Conservation (phyloP, 306 rosid genomes). For the Bauhinia variegata region DNA sequence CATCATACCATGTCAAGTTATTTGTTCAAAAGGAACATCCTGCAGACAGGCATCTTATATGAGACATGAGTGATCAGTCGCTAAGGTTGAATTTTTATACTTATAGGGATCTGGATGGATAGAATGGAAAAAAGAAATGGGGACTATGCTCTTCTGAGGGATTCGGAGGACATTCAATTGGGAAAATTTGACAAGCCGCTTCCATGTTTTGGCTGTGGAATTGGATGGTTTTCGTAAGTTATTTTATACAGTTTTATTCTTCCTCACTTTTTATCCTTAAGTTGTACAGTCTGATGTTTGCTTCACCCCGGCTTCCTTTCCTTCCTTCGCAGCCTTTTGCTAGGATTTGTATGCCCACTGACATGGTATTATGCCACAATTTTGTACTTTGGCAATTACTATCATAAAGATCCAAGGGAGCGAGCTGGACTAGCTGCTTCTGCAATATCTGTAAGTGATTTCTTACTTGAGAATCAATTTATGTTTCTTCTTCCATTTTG, state of each 20-base stretch:
- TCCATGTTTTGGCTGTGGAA: slow-evolving; percentile 64
- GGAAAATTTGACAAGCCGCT: slow-evolving; percentile 66
- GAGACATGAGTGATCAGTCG: slow-evolving; percentile 2
- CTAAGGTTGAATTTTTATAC: slow-evolving; percentile 41
- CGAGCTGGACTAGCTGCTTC: slow-evolving; percentile 96
- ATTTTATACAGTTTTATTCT: slow-evolving; percentile 2
- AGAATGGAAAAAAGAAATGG: slow-evolving; percentile 37
- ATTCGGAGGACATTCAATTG: slow-evolving; percentile 39
- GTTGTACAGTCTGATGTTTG: slow-evolving; percentile 22
- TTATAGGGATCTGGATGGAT: slow-evolving; percentile 51
- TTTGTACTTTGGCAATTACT: slow-evolving; percentile 81
- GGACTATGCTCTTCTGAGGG: slow-evolving; percentile 36
- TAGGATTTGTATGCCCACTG: slow-evolving; percentile 78
- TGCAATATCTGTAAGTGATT: slow-evolving; percentile 72
- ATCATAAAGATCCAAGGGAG: slow-evolving; percentile 90
- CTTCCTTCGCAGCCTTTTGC: slow-evolving; percentile 61
- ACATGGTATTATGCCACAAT: slow-evolving; percentile 88
- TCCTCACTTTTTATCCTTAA: slow-evolving; percentile 16
- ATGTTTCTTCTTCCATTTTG: slow-evolving; percentile 3
- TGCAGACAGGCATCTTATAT: slow-evolving; percentile 10
- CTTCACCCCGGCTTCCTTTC: slow-evolving; percentile 17
- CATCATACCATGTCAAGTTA: too few species aligned
- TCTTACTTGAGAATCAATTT: slow-evolving; percentile 18
- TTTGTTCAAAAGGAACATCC: not conserved
- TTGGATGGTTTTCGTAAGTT: slow-evolving; percentile 69